Evolutionary conservation across 1,284 basidiomycete species (phyloP).

Genomic region (Agroathelia rolfsii): DNA sequence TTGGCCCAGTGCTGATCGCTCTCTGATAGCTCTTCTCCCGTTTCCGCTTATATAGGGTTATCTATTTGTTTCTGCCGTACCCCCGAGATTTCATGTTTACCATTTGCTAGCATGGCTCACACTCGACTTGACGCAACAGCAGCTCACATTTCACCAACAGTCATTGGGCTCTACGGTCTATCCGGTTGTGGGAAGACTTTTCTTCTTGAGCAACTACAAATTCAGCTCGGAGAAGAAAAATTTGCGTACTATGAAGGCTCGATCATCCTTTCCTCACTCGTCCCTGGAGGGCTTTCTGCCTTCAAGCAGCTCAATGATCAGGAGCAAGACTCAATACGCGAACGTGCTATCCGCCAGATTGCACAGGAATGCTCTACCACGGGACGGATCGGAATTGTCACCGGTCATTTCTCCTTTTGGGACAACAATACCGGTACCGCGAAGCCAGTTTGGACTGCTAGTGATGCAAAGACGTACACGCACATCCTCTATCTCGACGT

Average conservation of each 20-base stretch:
- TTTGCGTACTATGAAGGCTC: constrained; percentile 16
- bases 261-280: constrained; percentile 11
- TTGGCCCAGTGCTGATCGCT: no score
- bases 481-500: constrained; percentile 16
- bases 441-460: constrained; percentile 13
- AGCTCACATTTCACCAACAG: constrained; percentile 12
- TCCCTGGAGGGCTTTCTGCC: constrained; percentile 14
- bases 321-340: constrained; percentile 12
- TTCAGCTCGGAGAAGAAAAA: constrained; percentile 10
- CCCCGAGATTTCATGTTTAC: no score
- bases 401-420: constrained; percentile 17
- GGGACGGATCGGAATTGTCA: constrained; percentile 14
- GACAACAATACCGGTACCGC: constrained; percentile 10
- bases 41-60: no score
- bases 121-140: no score
- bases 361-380: constrained; percentile 10
- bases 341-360: constrained; percentile 14
- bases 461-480: constrained; percentile 13
- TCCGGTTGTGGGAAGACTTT: constrained; percentile 16
- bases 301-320: constrained; percentile 13
- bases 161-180: constrained; percentile 16
- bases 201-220: constrained; percentile 12
- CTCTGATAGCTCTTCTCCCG: no score
- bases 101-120: no score
- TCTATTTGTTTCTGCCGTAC: no score